phyloP scores from a whole-genome alignment of 1,284 basidiomycete species.

The Hypsizygus ulmarius region DNA sequence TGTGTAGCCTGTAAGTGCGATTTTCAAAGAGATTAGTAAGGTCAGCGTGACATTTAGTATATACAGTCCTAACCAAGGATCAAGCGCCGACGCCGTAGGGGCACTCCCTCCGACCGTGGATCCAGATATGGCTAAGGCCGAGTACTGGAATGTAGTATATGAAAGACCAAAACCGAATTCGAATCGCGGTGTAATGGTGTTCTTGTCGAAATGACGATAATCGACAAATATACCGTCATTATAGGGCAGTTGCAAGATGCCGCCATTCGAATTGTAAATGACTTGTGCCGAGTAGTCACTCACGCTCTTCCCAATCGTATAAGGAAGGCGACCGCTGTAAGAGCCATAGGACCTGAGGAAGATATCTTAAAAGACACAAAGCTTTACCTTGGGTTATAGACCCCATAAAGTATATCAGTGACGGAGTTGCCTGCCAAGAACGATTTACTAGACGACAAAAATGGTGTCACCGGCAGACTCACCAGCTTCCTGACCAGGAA shows the following conservation, averaged over 20 bases:
- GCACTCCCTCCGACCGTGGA: conserved; percentile 38
- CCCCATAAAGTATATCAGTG: conserved; percentile 60
- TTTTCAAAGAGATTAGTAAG: too few relatives aligned
- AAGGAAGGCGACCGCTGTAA: conserved; percentile 48
- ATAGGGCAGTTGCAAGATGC: conserved; percentile 40
- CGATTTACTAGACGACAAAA: background rate
- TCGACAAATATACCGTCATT: conserved; percentile 60
- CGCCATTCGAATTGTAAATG: conserved; percentile 30
- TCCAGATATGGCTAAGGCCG: conserved; percentile 41
- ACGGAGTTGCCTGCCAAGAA: conserved; percentile 50
- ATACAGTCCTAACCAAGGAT: conserved; percentile 36
- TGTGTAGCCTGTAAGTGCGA: conserved; percentile 39
- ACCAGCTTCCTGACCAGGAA: conserved; percentile 74
- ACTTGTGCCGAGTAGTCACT: conserved; percentile 55
- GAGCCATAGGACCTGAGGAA: conserved; percentile 15
- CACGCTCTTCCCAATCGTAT: conserved; percentile 59
- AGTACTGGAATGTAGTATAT: conserved; percentile 64
- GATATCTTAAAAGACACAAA: background rate
- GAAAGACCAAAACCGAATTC: conserved; percentile 72
- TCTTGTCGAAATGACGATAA: conserved; percentile 61
- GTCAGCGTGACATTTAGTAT: too few relatives aligned
- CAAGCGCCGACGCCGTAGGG: conserved; percentile 45
- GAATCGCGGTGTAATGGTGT: conserved; percentile 57
- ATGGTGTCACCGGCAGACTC: conserved; percentile 3
- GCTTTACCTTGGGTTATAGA: conserved; percentile 59